These are phyloP conservation scores for Moesziomyces globuligerus DNA, from an alignment of 1,284 basidiomycete genomes.

Conservation along the genomic window DNA sequence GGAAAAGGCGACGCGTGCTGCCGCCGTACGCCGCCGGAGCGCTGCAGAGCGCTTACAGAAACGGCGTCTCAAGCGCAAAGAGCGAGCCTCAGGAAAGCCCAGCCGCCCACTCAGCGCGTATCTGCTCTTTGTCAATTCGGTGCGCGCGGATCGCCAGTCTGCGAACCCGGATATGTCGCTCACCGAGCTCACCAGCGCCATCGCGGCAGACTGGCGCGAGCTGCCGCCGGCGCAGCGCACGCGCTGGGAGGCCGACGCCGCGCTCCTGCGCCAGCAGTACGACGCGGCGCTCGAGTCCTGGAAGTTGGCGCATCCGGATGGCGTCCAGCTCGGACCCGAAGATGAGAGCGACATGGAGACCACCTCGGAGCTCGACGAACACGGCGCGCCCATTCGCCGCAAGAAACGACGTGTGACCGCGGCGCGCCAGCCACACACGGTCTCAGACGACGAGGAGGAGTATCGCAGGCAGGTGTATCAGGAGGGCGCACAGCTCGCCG, in stretches of 20 bases:
- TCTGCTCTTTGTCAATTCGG: conserved; percentile 43
- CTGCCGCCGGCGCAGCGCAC: conserved; percentile 18
- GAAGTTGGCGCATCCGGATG: conserved; percentile 32
- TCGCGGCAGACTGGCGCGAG: conserved; percentile 44
- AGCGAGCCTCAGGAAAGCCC: conserved; percentile 38
- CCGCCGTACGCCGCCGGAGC: conserved; percentile 8
- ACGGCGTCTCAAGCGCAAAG: conserved; percentile 46
- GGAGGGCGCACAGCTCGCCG: conserved; percentile 28
- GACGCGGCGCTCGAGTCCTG: conserved; percentile 32
- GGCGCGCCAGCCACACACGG: conserved; percentile 37
- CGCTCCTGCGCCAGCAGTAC: conserved; percentile 32
- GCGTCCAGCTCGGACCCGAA: conserved; percentile 32
- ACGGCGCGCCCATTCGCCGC: conserved; percentile 32
- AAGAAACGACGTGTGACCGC: conserved; percentile 18
- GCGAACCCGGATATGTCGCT: conserved; percentile 30
- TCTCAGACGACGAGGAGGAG: conserved; percentile 57
- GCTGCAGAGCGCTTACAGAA: conserved; percentile 32
- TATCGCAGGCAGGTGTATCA: conserved; percentile 39
- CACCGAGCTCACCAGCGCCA: conserved; percentile 35
- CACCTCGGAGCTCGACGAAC: conserved; percentile 34
- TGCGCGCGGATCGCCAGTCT: conserved; percentile 27
- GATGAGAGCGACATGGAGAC: conserved; percentile 51
- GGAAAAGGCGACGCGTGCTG: conserved; percentile 16
- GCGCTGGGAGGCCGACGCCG: conserved; percentile 42
- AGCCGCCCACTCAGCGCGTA: conserved; percentile 38